Base-by-base conservation (phyloP, 306 rosid species). In the Trifolium repens region DNA sequence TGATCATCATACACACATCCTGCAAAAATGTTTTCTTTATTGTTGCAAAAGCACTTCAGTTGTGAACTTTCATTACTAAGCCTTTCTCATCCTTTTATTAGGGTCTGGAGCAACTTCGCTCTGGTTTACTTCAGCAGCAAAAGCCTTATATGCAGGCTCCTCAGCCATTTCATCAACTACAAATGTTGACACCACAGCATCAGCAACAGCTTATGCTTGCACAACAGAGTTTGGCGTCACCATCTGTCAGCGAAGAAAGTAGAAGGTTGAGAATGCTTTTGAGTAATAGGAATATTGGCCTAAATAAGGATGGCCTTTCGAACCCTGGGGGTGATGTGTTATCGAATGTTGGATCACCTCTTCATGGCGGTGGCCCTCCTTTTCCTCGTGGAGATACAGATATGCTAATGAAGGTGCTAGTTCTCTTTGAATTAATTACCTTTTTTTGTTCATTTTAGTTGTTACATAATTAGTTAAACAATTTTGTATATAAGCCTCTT, bases 31-130 rank as follows among this genome's bases (percentile, higher is more conserved):
- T 8, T 50, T 24, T 24, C 16, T 7, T 53, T 37, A 57, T 74
- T 32, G 50, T 65, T 71, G 64, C 44, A 57, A 42, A 17, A 66
- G 67, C 62, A 60, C n/a, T 58, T 52, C 24, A 16, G 74, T 53
- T 27, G 61, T 77, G 39, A 35, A 55, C 15, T 66, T 71, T 75
- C 24, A 16, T 34, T 46, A 32, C 60, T 77, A 52, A 69, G 81
- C 37, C 24, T 73, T 79, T 49, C 54, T 69, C 57, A 24, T 59
- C 62, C 54, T 63, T 70, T 74, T 76, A 44, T 69, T 37, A 96
- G 99, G 99, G 98, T 68, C 79, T 96, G 79, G 99, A 96, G 67
- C 99, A 89, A 58, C 96, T 96, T 17, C 99, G 99, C 37, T 72
- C 90, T 63, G 96, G 99, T 83, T 76, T 92, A 83, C 96, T 94